Evolutionary conservation across 495 filamentous ascomycete species (phyloP).

Genomic region (Cryomyces minteri): DNA sequence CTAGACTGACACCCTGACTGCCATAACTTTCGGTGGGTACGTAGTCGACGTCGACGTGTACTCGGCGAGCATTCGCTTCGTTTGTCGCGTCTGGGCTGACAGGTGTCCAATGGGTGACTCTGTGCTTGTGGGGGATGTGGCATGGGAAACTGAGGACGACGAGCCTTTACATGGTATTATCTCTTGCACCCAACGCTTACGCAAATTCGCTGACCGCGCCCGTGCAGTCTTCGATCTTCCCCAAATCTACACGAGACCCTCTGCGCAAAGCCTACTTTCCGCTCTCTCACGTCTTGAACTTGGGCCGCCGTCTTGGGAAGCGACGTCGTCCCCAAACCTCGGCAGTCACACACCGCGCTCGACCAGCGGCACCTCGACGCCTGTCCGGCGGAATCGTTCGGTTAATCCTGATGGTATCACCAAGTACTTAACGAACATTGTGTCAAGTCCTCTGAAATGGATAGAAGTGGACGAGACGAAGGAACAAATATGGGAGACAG

Average conservation of each 20-base stretch:
- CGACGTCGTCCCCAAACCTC: background rate
- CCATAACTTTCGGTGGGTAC: too few relatives aligned
- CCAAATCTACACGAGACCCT: conserved; percentile 26
- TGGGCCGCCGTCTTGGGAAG: conserved; percentile 25
- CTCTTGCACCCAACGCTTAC: background rate
- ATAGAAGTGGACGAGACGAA: conserved; percentile 47
- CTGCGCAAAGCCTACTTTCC: conserved; percentile 16
- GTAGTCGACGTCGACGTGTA: too few relatives aligned
- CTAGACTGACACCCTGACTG: too few relatives aligned
- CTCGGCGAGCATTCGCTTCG: too few relatives aligned
- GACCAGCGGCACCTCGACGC: background rate
- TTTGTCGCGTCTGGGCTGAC: too few relatives aligned
- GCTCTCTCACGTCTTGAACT: conserved; percentile 19
- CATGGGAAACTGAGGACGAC: background rate
- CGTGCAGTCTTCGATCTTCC: conserved; percentile 28
- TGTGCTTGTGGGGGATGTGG: background rate
- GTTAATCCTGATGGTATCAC: conserved; percentile 19
- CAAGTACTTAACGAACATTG: conserved; percentile 54
- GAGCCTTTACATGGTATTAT: conserved; percentile 1
- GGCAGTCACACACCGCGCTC: background rate
- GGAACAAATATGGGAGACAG: conserved; percentile 63
- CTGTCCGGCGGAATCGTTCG: background rate
- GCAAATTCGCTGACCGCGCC: background rate
- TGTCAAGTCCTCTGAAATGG: conserved; percentile 60
- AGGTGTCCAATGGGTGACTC: too few relatives aligned